Percentiles rank a stretch among this genome's conserved stretches.
phyloP scores from a whole-genome alignment of 2,329 filamentous ascomycete genomes.

The Fusarium tupiense region DNA sequence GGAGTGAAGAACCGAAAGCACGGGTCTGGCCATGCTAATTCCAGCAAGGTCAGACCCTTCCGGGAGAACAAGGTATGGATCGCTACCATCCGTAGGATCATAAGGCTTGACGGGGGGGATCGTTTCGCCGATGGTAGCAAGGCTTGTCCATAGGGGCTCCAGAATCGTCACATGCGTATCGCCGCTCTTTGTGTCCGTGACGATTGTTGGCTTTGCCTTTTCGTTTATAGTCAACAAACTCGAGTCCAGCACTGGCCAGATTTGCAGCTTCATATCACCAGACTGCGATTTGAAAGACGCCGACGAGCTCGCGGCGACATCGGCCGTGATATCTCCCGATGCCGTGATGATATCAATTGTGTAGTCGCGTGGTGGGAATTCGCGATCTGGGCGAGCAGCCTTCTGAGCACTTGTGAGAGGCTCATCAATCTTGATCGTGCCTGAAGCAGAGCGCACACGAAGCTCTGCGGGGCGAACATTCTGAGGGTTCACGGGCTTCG shows the following conservation, averaged over 20 bases:
- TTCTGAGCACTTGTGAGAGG: slow-evolving; percentile 46
- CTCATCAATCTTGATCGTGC: slow-evolving; percentile 53
- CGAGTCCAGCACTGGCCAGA: slow-evolving; percentile 56
- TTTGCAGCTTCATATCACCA: slow-evolving; percentile 51
- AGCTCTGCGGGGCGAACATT: slow-evolving; percentile 53
- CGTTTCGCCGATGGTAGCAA: slow-evolving; percentile 1
- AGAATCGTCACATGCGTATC: slow-evolving; percentile 50
- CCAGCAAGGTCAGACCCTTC: neutral
- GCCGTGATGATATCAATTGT: slow-evolving; percentile 54
- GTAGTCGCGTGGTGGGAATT: slow-evolving; percentile 59
- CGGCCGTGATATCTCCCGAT: slow-evolving; percentile 55
- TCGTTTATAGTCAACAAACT: slow-evolving; percentile 4
- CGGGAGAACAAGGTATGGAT: slow-evolving; percentile 31
- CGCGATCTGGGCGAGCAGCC: slow-evolving; percentile 25
- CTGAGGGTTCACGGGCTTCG: slow-evolving; percentile 51
- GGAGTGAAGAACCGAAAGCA: slow-evolving; percentile 51
- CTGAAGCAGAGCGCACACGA: slow-evolving; percentile 55
- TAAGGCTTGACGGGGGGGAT: slow-evolving; percentile 25
- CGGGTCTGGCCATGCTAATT: slow-evolving; percentile 11
- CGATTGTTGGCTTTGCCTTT: slow-evolving; percentile 44
- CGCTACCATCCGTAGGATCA: slow-evolving; percentile 32
- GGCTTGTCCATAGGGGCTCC: slow-evolving; percentile 56
- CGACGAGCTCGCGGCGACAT: slow-evolving; percentile 52
- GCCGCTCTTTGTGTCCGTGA: slow-evolving; percentile 58
- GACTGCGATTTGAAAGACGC: slow-evolving; percentile 52